Evolutionary conservation across 768 basidiomycete species (phyloP), one percentile per base, ranked within the genome.

Genomic region (Pulveroboletus sp.): DNA sequence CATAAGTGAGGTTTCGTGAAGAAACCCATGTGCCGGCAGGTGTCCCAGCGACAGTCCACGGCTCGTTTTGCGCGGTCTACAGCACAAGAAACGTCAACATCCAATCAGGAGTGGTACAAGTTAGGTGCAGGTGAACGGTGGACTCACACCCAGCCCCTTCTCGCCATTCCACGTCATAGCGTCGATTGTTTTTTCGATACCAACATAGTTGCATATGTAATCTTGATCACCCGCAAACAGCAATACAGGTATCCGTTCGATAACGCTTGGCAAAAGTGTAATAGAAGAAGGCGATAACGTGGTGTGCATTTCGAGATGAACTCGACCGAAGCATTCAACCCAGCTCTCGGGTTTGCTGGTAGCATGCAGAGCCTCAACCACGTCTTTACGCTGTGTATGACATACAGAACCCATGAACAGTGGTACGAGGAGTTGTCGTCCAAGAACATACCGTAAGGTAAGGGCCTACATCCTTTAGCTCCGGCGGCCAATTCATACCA

Each of bases 401-500:
- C 14, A 34, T 23, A n/a, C 4, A 40, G n/a, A n/a, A 33, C 1
- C 10, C 8, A 20, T 49, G 2, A 40, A 23, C 0, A 40, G 9
- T n/a, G 21, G 46, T 29, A 14, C 8, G n/a, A 4, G 39, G n/a
- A 13, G 17, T 16, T 27, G 31, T 49, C n/a, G 37, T 31, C 14
- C 13, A 35, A 13, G 24, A 42, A 73, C 90, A 44, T 64, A 97
- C 95, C 23, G 80, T 81, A 5, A 99, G 80, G 63, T 94, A 95
- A 1, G 72, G 69, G 16, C 84, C 86, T 9, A 98, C 72, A 40
- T 82, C 79, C 4, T 75, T 67, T 40, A 98, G 81, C 60, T 94
- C 91, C 29, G 85, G 84, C 7, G 94, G 95, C 95, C 94, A 99
- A 69, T 94, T 95, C 92, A 95, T 90, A 3, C 95, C 97, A 66